phyloP scores from a whole-genome alignment of 345 rosid genomes.

The Pugionium cornutum region DNA sequence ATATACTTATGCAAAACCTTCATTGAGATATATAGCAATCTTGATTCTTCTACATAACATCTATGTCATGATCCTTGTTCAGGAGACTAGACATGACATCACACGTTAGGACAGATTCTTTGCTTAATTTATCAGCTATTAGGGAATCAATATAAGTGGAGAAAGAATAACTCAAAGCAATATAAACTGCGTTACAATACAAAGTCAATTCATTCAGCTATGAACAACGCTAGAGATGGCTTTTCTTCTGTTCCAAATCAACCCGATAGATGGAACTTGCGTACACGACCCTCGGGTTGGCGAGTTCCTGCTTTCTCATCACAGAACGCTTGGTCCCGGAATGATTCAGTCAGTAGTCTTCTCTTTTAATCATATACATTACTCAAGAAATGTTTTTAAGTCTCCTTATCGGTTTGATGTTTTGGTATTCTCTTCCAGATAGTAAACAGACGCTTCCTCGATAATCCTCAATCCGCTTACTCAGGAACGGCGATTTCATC shows the following conservation, averaged over 20 bases:
- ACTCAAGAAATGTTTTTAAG: neutral
- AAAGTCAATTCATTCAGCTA: conserved; percentile 29
- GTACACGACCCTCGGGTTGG: conserved; percentile 33
- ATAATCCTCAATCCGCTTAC: conserved; percentile 17
- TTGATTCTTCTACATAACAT: conserved; percentile 16
- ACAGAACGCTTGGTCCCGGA: conserved; percentile 29
- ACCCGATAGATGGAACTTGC: neutral
- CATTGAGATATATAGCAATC: no score
- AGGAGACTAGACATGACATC: conserved; percentile 21
- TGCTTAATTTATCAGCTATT: conserved; percentile 28
- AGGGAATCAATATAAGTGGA: conserved; percentile 36
- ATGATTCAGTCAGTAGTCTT: conserved; percentile 17
- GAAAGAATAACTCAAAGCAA: conserved; percentile 35
- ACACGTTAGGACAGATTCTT: conserved; percentile 35
- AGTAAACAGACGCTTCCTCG: conserved; percentile 23
- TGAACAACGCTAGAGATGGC: conserved; percentile 32
- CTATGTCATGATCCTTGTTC: conserved; percentile 23
- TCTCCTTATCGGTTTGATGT: conserved; percentile 7
- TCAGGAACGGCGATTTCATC: conserved; percentile 20
- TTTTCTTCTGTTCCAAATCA: conserved; percentile 23
- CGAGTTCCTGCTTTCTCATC: conserved; percentile 36
- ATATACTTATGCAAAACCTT: no score
- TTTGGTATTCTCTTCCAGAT: conserved; percentile 29
- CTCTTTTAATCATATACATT: neutral
- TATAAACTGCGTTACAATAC: conserved; percentile 17